Conservation (phyloP, 1,284 basidiomycete genomes). For the Athelia sp. region DNA sequence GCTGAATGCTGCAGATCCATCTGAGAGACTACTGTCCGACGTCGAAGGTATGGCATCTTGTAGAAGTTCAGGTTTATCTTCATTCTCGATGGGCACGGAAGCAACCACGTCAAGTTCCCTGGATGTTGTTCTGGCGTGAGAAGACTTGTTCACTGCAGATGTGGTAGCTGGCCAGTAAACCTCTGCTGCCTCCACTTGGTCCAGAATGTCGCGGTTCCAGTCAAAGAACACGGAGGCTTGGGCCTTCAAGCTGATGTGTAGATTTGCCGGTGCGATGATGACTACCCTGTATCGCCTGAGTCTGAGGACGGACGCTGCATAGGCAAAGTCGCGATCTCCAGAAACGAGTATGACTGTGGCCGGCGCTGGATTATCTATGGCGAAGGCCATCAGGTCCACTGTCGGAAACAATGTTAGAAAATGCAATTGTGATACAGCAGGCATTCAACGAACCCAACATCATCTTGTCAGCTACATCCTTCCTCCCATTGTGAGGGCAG, state of each 20-base stretch:
- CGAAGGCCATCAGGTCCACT: conserved; percentile 60
- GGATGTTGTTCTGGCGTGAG: no score
- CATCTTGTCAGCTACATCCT: conserved; percentile 51
- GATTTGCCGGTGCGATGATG: conserved; percentile 40
- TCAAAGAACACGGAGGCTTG: conserved; percentile 52
- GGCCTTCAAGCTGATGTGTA: conserved; percentile 42
- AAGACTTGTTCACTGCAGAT: no score
- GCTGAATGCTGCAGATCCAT: no score
- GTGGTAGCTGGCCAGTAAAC: no score
- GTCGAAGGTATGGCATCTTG: no score
- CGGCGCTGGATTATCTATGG: conserved; percentile 48
- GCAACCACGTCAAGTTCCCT: no score
- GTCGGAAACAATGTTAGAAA: neutral
- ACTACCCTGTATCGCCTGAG: conserved; percentile 45
- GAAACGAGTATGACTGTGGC: conserved; percentile 51
- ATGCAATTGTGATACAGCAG: no score
- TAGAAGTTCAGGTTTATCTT: no score
- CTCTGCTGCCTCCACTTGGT: no score
- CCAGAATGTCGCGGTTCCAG: conserved; percentile 41
- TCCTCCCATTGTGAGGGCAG: conserved; percentile 53
- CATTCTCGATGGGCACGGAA: no score
- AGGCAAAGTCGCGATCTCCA: conserved; percentile 56
- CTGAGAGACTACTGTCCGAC: no score
- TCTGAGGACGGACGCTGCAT: conserved; percentile 48
- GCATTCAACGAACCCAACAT: conserved; percentile 35